Base-by-base conservation (phyloP, 2,329 filamentous ascomycete species). In the Gaeumannomyces tritici region DNA sequence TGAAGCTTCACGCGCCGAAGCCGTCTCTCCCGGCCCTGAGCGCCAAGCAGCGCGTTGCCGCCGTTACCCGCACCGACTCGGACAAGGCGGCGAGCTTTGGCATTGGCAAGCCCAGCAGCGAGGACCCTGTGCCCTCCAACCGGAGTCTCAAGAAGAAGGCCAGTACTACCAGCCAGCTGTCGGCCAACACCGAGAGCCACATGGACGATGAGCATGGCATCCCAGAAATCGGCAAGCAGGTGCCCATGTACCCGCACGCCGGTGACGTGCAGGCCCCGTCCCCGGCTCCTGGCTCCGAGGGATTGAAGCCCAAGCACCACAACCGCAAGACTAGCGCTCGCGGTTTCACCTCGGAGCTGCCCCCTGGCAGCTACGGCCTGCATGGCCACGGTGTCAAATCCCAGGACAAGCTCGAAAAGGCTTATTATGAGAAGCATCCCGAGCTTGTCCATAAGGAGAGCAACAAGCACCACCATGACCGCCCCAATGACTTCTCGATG, bases 251-350 rank as follows among this genome's bases (percentile, higher is more conserved):
- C 72, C 89, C 88, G 61, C 86, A 95, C 72, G 90, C 95, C 56
- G 95, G 95, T 65, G 93, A 98, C 72, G 95, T 98, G 12, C 95
- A 99, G 77, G 95, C 95, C 18, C 95, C 95, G 2, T 95, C 93
- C 2, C 92, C 93, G 1, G 84, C 86, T 2, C 88, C 87, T 11
- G 73, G 74, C 57, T 68, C 75, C 5, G 72, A 77, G 59, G 66
- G 65, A 51, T 62, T 64, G 61, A 74, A 73, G 59, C 67, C 68
- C 62, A 79, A 80, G 65, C 81, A 86, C 65, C 89, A 93, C 70
- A 78, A 82, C 61, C 87, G 91, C 65, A 91, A 85, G 75, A 85
- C 83, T 64, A 96, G 91, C 73, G 84, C 83, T 59, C 83, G 87
- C 62, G 89, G 88, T 47, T 88, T 88, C 68, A 79, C 86, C 51